Base-by-base conservation (phyloP, 2,329 filamentous ascomycete genomes). In the Colletotrichum filicis region DNA sequence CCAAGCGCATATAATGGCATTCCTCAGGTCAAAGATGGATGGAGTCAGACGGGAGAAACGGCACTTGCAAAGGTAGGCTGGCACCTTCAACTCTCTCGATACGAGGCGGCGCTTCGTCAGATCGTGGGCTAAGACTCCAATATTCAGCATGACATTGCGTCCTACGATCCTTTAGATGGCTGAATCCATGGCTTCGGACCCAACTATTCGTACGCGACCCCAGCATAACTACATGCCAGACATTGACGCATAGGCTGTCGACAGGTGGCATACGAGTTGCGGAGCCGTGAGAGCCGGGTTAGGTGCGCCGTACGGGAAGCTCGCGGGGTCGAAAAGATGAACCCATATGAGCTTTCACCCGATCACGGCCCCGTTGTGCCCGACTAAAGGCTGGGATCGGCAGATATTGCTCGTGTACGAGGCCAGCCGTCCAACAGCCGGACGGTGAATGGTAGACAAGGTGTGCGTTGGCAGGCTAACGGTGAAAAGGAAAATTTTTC, bases 381-480 rank as follows among this genome's bases (percentile, higher is more conserved):
- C 60, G 35, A 65, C 66, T 65, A 56, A 55, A 56, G 55, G 66
- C 70, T 46, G 16, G 59, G 70, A 60, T 73, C 66, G 30, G 46
- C 66, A 53, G 12, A 53, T 64, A 70, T 42, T 59, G 35, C 42
- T 59, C 49, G 35, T 24, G 56, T 64, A 63, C 69, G 30, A 72
- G 59, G 46, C 53, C 58, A 55, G 19, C 42, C 42, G 19, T 49
- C 19, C 42, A 49, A 49, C 42, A 49, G 19, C 42, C 19, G 42
- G 42, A 55, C 66, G 56, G 70, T 66, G 65, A 55, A 5, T 64
- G 46, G 55, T 58, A 11, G 53, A 37, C 55, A 14, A 59, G 24
- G 46, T 70, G 46, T 73, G 68, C 35, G 70, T 64, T 73, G 70
- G 59, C 70, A 70, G 59, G 66, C 70, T 73, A 64, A 56, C 59